Evolutionary conservation across 768 basidiomycete species (phyloP).

Genomic region (Leccinum olivaceopallidum): DNA sequence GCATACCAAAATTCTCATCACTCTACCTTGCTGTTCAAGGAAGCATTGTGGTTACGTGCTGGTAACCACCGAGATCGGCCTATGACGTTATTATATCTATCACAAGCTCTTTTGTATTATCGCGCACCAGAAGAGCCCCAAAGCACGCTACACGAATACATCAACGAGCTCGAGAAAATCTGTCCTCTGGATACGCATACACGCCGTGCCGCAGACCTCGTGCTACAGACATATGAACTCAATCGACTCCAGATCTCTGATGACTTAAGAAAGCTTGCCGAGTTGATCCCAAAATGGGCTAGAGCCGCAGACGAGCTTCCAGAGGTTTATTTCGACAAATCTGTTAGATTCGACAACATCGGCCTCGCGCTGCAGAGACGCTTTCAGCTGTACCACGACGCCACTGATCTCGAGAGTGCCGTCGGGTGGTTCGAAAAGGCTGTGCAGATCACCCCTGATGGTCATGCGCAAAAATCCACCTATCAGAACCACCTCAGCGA

Average conservation of each 20-base stretch:
- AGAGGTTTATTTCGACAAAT: background rate
- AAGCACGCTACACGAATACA: background rate
- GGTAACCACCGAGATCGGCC: slow-evolving; percentile 10
- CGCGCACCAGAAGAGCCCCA: background rate
- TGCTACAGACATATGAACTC: background rate
- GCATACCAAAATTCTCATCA: background rate
- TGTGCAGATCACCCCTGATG: no score
- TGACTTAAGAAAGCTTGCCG: background rate
- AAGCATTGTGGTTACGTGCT: slow-evolving; percentile 12
- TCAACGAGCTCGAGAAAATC: background rate
- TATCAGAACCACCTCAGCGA: no score
- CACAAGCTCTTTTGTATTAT: background rate
- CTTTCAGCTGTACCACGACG: background rate
- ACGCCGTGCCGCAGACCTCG: slow-evolving; percentile 1
- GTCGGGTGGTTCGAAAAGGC: background rate
- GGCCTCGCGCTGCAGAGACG: background rate
- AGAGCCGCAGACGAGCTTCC: background rate
- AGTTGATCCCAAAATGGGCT: background rate
- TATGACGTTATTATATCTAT: slow-evolving; percentile 4
- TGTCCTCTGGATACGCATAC: background rate
- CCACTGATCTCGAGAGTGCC: background rate
- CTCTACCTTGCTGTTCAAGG: slow-evolving; percentile 2
- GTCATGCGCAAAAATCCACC: no score
- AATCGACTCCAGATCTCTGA: background rate
- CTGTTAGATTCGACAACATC: background rate